phyloP scores from a whole-genome alignment of 257 asterid genomes.

The Jacaranda copaia region DNA sequence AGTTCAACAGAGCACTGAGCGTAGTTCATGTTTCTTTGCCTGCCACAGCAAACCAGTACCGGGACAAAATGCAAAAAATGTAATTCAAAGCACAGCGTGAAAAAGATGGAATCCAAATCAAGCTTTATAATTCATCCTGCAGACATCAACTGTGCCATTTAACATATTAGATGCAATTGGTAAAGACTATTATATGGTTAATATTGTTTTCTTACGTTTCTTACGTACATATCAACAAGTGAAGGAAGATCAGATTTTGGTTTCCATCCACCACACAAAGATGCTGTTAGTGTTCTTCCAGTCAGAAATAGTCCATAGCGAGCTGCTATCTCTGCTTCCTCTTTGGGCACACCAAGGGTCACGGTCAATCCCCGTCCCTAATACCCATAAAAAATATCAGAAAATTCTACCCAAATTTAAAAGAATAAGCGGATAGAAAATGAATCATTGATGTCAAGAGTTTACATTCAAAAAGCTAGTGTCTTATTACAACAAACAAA shows the following conservation, averaged over 20 bases:
- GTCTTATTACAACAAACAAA: constrained; percentile 24
- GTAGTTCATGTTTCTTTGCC: too few relatives aligned
- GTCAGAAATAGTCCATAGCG: constrained; percentile 80
- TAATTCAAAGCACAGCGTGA: background rate
- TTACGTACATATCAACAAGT: constrained; percentile 80
- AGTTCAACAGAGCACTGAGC: too few relatives aligned
- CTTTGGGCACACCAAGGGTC: constrained; percentile 94
- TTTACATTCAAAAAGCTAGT: constrained; percentile 54
- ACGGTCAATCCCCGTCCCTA: constrained; percentile 98
- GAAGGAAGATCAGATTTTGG: constrained; percentile 94
- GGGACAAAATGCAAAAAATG: too few relatives aligned
- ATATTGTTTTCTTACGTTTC: constrained; percentile 52
- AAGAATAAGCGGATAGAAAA: constrained; percentile 15
- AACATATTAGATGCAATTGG: background rate
- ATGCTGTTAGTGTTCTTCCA: constrained; percentile 86
- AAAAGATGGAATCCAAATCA: background rate
- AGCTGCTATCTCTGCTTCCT: constrained; percentile 73
- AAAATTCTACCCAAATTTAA: background rate
- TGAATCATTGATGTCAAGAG: constrained; percentile 22
- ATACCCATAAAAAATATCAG: constrained; percentile 5
- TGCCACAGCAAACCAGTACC: too few relatives aligned
- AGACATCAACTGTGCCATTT: too few relatives aligned
- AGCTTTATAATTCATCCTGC: background rate
- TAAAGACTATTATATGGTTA: background rate
- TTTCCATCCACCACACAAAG: constrained; percentile 95